These are phyloP conservation scores for Orbilia ellipsospora DNA, from an alignment of 2,329 filamentous ascomycete genomes.

Conservation along the genomic window DNA sequence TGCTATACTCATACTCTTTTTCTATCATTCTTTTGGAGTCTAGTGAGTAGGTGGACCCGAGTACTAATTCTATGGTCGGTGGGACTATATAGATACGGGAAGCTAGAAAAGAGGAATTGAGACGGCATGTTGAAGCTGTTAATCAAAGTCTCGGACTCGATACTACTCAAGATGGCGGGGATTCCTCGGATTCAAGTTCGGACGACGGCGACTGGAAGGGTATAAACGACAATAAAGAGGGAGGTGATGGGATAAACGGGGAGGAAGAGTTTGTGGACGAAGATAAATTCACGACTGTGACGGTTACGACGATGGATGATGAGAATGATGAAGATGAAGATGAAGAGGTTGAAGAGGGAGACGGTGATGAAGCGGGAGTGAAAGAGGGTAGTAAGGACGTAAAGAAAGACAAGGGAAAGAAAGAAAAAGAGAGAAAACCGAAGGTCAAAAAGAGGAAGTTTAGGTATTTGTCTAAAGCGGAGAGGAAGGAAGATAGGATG, in stretches of 20 bases:
- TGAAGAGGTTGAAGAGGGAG: slow-evolving; percentile 61
- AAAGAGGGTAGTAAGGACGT: neutral
- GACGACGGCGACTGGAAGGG: slow-evolving; percentile 65
- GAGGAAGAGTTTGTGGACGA: slow-evolving; percentile 97
- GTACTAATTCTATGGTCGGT: neutral
- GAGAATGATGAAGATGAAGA: slow-evolving; percentile 62
- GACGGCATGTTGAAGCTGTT: slow-evolving; percentile 82
- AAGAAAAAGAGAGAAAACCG: slow-evolving; percentile 65
- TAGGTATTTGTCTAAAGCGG: slow-evolving; percentile 87
- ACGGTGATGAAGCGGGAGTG: slow-evolving; percentile 58
- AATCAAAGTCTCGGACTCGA: slow-evolving; percentile 71
- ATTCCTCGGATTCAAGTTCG: slow-evolving; percentile 60
- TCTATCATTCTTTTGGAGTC: neutral
- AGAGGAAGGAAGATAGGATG: slow-evolving; percentile 72
- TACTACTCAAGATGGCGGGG: slow-evolving; percentile 55
- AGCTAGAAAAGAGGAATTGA: slow-evolving; percentile 81
- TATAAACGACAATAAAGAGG: slow-evolving; percentile 69
- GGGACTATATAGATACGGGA: slow-evolving; percentile 75
- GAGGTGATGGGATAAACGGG: slow-evolving; percentile 71
- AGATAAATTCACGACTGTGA: slow-evolving; percentile 94
- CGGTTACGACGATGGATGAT: slow-evolving; percentile 86
- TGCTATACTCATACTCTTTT: slow-evolving; percentile 48
- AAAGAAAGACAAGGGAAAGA: slow-evolving; percentile 60
- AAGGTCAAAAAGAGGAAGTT: slow-evolving; percentile 93
- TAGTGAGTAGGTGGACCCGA: neutral